Base-by-base conservation (phyloP, 2,329 filamentous ascomycete species). In the Paracoccidioides lutzii region DNA sequence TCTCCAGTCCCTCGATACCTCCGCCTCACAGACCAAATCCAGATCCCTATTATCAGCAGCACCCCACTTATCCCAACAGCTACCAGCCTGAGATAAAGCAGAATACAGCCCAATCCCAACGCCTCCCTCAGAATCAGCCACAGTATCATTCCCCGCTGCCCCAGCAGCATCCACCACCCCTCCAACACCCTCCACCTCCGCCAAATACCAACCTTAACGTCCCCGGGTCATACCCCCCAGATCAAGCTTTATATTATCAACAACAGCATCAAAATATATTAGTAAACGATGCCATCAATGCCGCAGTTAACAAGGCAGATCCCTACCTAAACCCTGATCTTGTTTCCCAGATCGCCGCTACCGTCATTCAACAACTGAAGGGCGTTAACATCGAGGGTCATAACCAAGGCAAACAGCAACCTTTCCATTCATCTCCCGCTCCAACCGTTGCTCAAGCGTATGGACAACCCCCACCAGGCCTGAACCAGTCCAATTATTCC, bases 301-400 rank as follows among this genome's bases (percentile, higher is more conserved):
- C 76, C 59, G 79, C 79, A 8, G 79, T 81, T 58, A 72, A 78
- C 61, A 75, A 75, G 53, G 72, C 76, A 9, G 72, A 77, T 43
- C 22, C 75, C 7, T 73, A 72, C 57, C 74, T 85, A 10, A 78
- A 82, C 53, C 81, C 81, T 2, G 78, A 81, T 6, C 71, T 85
- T 28, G 75, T 85, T 52, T 77, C 79, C 50, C 78, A 81, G 58
- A 81, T 84, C 60, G 82, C 79, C 1, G 76, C 77, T 55, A 78
- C 73, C 55, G 76, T 81, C 32, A 78, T 81, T 50, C 79, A 81
- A 65, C 78, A 83, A 57, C 72, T 82, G 60, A 81, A 78, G 62
- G 71, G 69, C 43, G 69, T 74, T 50, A 73, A 72, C 48, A 58
- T 73, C 57, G 63, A 69, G 54, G 55, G 55, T 62, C 67, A 65